Evolutionary conservation across 2,329 filamentous ascomycete species (phyloP).

Genomic region (Alternaria rosae): DNA sequence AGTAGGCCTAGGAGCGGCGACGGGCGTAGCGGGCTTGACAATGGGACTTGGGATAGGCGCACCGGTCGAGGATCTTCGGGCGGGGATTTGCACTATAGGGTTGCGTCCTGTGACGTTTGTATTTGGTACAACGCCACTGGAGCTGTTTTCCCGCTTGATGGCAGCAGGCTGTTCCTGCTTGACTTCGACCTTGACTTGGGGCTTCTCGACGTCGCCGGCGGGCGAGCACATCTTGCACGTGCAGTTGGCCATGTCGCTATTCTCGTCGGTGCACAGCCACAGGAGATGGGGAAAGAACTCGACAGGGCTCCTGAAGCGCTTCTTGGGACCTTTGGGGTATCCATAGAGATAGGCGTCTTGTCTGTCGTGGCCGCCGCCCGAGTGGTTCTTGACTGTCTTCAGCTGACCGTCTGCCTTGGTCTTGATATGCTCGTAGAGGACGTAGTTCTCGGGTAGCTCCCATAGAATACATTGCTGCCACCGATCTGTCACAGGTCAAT

Average conservation of each 20-base stretch:
- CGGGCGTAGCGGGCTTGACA: constrained; percentile 22
- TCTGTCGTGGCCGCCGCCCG: constrained; percentile 60
- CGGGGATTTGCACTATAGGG: constrained; percentile 37
- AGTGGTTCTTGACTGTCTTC: constrained; percentile 59
- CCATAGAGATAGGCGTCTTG: constrained; percentile 69
- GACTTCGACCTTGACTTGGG: constrained; percentile 31
- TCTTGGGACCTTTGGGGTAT: constrained; percentile 64
- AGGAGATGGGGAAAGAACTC: constrained; percentile 68
- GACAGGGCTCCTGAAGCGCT: constrained; percentile 64
- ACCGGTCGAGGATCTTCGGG: constrained; percentile 28
- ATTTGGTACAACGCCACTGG: constrained; percentile 9
- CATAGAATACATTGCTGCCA: constrained; percentile 59
- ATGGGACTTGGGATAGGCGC: constrained; percentile 33
- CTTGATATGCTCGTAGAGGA: constrained; percentile 66
- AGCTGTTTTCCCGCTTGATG: constrained; percentile 40
- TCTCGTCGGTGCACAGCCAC: constrained; percentile 63
- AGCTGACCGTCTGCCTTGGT: constrained; percentile 58
- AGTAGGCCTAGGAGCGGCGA: not conserved
- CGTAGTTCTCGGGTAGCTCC: constrained; percentile 64
- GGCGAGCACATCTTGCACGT: constrained; percentile 65
- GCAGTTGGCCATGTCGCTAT: constrained; percentile 63
- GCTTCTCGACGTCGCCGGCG: constrained; percentile 51
- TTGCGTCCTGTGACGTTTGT: constrained; percentile 17
- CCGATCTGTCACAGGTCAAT: constrained; percentile 47
- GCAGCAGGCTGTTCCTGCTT: constrained; percentile 25